Percentiles rank a stretch among this genome's conserved stretches.
Evolutionary conservation across 306 rosid species (phyloP).

Genomic region (Bauhinia variegata): DNA sequence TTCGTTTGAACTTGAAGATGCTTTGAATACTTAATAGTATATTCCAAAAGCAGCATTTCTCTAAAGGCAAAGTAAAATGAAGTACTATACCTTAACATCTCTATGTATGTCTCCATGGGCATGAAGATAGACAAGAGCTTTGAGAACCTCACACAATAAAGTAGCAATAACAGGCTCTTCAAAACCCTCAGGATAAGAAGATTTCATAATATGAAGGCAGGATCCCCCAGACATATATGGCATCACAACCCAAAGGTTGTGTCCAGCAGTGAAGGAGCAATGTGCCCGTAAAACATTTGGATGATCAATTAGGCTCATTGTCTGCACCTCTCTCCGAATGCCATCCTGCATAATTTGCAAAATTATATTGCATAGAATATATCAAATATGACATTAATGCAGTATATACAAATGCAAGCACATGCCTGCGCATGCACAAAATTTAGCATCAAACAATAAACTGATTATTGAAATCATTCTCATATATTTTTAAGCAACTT

Average conservation of each 20-base stretch:
- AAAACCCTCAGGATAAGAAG: slow-evolving; percentile 77
- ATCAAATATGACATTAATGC: background rate
- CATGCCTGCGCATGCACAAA: background rate
- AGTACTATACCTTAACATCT: slow-evolving; percentile 81
- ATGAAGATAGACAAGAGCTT: slow-evolving; percentile 94
- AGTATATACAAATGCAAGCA: background rate
- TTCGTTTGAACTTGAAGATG: slow-evolving; percentile 2
- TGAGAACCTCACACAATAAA: slow-evolving; percentile 86
- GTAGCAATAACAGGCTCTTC: slow-evolving; percentile 94
- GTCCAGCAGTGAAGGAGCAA: slow-evolving; percentile 92
- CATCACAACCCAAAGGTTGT: slow-evolving; percentile 98
- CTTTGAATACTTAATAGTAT: slow-evolving; percentile 8
- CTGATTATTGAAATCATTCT: background rate
- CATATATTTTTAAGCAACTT: background rate
- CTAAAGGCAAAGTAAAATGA: slow-evolving; percentile 5
- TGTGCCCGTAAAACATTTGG: slow-evolving; percentile 80
- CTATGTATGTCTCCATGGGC: slow-evolving; percentile 94
- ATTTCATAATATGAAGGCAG: slow-evolving; percentile 95
- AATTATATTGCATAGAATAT: slow-evolving; percentile 17
- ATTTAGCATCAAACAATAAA: background rate
- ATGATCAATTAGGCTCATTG: slow-evolving; percentile 86
- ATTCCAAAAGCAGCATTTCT: slow-evolving; percentile 24
- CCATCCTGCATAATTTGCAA: slow-evolving; percentile 77
- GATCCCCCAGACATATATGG: slow-evolving; percentile 99
- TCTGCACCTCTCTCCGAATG: slow-evolving; percentile 86